These are phyloP conservation scores for Leptodontidium sp. DNA, from an alignment of 2,329 filamentous ascomycete genomes.

Conservation along the genomic window DNA sequence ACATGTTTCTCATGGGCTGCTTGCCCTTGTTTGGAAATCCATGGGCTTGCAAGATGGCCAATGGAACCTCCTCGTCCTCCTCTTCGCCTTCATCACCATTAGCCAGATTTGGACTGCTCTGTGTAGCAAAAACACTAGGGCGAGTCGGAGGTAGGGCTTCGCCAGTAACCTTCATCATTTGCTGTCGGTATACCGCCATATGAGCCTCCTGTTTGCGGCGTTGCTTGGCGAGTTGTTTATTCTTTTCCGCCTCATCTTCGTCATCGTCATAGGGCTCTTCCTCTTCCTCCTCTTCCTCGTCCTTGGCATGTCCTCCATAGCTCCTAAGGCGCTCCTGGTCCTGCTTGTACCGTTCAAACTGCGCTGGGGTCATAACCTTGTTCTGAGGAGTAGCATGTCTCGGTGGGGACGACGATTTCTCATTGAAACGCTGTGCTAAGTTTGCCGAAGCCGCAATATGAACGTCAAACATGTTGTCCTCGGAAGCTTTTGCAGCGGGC, in stretches of 20 bases:
- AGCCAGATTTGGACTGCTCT: slow-evolving; percentile 68
- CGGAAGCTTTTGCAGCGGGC: slow-evolving; percentile 29
- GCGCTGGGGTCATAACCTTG: slow-evolving; percentile 89
- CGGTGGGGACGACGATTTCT: slow-evolving; percentile 34
- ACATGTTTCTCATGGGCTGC: slow-evolving; percentile 72
- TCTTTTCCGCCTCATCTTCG: slow-evolving; percentile 81
- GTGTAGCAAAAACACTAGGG: slow-evolving; percentile 63
- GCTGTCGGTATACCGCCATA: slow-evolving; percentile 87
- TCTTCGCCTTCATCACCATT: slow-evolving; percentile 64
- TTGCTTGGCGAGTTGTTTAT: slow-evolving; percentile 76
- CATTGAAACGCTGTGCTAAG: slow-evolving; percentile 42
- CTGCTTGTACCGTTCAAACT: slow-evolving; percentile 83
- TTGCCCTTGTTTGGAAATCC: slow-evolving; percentile 84
- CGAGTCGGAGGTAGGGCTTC: slow-evolving; percentile 63
- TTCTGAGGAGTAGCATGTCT: slow-evolving; percentile 55
- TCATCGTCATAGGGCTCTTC: slow-evolving; percentile 75
- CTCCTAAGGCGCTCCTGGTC: slow-evolving; percentile 71
- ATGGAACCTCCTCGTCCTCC: slow-evolving; percentile 86
- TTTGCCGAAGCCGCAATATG: slow-evolving; percentile 42
- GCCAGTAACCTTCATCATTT: slow-evolving; percentile 96
- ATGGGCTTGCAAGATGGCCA: slow-evolving; percentile 87
- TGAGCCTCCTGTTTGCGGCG: slow-evolving; percentile 89
- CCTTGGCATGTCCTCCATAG: slow-evolving; percentile 53
- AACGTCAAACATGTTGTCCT: slow-evolving; percentile 45
- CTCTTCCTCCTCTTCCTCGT: slow-evolving; percentile 69